These are phyloP conservation scores for Marasmius sp. DNA, from an alignment of 1,284 basidiomycete species.

Conservation along the genomic window DNA sequence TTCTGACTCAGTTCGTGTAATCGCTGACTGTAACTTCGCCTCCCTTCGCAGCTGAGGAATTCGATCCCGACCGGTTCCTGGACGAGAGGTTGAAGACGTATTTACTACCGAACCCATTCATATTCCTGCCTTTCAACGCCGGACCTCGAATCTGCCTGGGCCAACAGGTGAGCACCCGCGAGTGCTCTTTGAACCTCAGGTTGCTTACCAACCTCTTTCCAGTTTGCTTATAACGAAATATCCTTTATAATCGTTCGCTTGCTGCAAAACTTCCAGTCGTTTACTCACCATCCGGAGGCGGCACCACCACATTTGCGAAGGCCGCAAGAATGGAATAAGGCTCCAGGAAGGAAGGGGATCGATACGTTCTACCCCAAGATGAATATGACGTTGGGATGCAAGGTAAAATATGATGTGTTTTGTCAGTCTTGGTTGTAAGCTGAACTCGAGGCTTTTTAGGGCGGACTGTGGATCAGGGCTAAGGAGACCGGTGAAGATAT, in stretches of 20 bases:
- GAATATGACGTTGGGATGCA: slow-evolving; percentile 54
- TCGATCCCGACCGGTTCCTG: slow-evolving; percentile 9
- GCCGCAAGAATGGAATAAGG: slow-evolving; percentile 43
- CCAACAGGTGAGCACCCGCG: slow-evolving; percentile 32
- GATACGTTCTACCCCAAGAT: slow-evolving; percentile 52
- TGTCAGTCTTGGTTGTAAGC: not conserved
- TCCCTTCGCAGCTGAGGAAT: slow-evolving; percentile 2
- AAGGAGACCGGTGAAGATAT: slow-evolving; percentile 1
- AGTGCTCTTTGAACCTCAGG: not conserved
- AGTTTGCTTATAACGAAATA: slow-evolving; percentile 71
- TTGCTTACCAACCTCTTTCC: not conserved
- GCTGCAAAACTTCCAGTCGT: slow-evolving; percentile 53
- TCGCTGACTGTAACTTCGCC: not conserved
- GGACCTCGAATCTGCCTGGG: slow-evolving; percentile 49
- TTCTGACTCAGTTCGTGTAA: too few species aligned
- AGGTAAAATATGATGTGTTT: slow-evolving; percentile 34
- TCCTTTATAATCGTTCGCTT: slow-evolving; percentile 67
- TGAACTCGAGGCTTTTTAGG: slow-evolving; percentile 4
- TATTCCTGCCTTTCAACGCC: slow-evolving; percentile 50
- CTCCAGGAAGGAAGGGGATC: slow-evolving; percentile 39
- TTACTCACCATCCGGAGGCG: slow-evolving; percentile 46
- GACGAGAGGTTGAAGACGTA: slow-evolving; percentile 9
- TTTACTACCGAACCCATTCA: slow-evolving; percentile 31
- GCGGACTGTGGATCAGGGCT: slow-evolving; percentile 17
- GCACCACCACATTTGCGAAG: slow-evolving; percentile 43